Percentiles rank a stretch among this genome's conserved stretches.
phyloP scores from a whole-genome alignment of 306 rosid species.

The Fagus sylvatica region DNA sequence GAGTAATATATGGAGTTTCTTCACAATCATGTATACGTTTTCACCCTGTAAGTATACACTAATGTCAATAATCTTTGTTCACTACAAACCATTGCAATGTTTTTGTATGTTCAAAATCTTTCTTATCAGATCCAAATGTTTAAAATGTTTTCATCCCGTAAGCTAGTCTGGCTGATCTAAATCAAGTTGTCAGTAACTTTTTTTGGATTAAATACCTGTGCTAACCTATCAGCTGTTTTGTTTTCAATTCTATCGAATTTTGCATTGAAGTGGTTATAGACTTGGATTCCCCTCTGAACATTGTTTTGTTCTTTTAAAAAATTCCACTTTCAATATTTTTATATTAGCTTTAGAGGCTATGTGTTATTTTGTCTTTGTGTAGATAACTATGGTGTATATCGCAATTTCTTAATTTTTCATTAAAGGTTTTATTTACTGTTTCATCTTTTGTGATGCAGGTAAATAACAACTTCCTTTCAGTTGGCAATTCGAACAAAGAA shows the following conservation, averaged over 20 bases:
- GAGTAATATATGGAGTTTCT: constrained; percentile 97
- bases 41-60: constrained; percentile 84
- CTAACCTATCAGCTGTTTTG: neutral
- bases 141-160: neutral
- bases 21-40: constrained; percentile 90
- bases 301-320: neutral
- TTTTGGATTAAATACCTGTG: neutral
- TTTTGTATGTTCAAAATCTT: neutral
- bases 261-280: too few species aligned
- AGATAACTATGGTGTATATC: neutral
- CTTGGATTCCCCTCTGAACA: neutral
- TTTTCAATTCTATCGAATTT: neutral
- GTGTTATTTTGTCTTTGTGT: neutral
- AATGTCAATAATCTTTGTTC: neutral
- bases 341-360: neutral
- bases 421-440: constrained; percentile 14
- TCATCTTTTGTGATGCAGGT: constrained; percentile 60
- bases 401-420: constrained; percentile 22
- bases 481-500: constrained; percentile 89
- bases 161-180: neutral
- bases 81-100: neutral
- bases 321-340: constrained; percentile 2
- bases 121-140: neutral
- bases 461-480: constrained; percentile 96
- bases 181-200: neutral